Evolutionary conservation across 768 basidiomycete species (phyloP).

Genomic region (Termitomyces sp.): DNA sequence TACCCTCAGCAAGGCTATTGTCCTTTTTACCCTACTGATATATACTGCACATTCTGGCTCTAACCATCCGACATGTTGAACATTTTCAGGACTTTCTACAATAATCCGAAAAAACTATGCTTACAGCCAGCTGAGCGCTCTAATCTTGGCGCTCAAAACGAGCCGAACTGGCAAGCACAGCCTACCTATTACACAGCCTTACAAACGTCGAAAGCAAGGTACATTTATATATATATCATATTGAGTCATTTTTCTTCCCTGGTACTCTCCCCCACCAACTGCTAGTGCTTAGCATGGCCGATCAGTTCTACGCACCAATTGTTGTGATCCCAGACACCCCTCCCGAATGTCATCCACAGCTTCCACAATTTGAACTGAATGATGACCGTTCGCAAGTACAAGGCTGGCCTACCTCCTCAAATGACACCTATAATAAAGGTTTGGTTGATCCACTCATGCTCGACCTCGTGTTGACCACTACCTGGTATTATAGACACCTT

Average conservation of each 20-base stretch:
- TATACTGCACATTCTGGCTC: not conserved
- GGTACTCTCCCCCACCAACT: not conserved
- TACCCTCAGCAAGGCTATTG: no score
- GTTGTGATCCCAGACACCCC: conserved; percentile 15
- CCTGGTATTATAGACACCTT: conserved; percentile 2
- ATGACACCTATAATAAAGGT: conserved; percentile 9
- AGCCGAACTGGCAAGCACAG: conserved; percentile 8
- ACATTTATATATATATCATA: not conserved
- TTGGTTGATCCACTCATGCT: not conserved
- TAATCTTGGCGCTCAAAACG: not conserved
- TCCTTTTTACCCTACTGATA: not conserved
- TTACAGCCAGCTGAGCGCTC: not conserved
- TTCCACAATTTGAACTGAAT: not conserved
- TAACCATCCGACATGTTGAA: not conserved
- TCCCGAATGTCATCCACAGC: not conserved
- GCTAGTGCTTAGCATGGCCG: conserved; percentile 4
- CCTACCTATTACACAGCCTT: not conserved
- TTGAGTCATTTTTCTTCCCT: not conserved
- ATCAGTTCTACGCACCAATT: conserved; percentile 5
- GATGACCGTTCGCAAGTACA: not conserved
- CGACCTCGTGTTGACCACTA: not conserved
- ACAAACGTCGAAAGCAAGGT: not conserved
- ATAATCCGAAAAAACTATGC: not conserved
- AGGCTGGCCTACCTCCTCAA: not conserved
- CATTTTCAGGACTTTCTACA: not conserved